Evolutionary conservation across 768 basidiomycete genomes (phyloP).

Genomic region (Russula virescens): DNA sequence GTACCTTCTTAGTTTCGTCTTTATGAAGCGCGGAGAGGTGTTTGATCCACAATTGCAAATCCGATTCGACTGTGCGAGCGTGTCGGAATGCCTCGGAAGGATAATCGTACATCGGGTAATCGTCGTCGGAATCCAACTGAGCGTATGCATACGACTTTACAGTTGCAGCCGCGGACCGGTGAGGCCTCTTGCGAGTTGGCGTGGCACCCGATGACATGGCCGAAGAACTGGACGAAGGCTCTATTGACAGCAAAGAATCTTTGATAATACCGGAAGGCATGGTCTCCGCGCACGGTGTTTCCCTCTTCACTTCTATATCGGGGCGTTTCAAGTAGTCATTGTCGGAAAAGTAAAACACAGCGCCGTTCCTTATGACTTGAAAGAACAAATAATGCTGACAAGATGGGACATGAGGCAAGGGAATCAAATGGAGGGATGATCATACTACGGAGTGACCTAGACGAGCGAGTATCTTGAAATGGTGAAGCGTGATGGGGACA

Average conservation of each 20-base stretch:
- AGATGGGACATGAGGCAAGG: not conserved
- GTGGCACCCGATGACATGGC: conserved; percentile 23
- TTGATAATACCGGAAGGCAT: conserved; percentile 23
- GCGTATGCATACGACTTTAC: conserved; percentile 63
- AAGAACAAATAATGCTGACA: conserved; percentile 49
- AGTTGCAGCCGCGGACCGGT: conserved; percentile 47
- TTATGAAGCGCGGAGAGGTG: conserved; percentile 54
- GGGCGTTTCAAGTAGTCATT: conserved; percentile 50
- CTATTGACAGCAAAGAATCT: not conserved
- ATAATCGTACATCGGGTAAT: conserved; percentile 37
- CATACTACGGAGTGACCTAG: conserved; percentile 58
- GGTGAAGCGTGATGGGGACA: conserved; percentile 70
- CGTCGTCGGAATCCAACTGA: conserved; percentile 68
- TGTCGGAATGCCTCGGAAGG: conserved; percentile 28
- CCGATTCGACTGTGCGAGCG: conserved; percentile 38
- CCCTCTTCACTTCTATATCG: conserved; percentile 22
- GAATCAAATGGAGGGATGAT: conserved; percentile 4
- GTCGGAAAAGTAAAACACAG: conserved; percentile 64
- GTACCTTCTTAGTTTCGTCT: conserved; percentile 66
- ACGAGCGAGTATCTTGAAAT: conserved; percentile 68
- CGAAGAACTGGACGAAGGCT: conserved; percentile 28
- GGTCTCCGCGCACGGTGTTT: conserved; percentile 21
- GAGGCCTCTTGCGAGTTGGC: conserved; percentile 44
- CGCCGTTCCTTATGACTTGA: conserved; percentile 57
- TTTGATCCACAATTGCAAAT: conserved; percentile 62